phyloP scores from a whole-genome alignment of 1,284 basidiomycete species.

The Puccinia brachypodii region DNA sequence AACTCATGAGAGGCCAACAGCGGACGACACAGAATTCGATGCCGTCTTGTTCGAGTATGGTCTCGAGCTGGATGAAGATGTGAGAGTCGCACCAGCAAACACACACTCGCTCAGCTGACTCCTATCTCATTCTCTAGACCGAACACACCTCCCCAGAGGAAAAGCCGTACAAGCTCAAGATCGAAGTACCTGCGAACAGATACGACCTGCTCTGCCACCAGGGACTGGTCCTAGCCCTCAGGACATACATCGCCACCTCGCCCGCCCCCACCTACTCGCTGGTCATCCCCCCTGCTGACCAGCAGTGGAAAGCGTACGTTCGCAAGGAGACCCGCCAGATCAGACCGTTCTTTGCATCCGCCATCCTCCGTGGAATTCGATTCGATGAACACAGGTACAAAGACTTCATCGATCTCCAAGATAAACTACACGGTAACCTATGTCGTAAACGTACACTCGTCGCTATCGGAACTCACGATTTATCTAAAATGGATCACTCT shows the following conservation, averaged over 20 bases:
- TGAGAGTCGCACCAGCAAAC: not conserved
- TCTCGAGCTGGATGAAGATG: constrained; percentile 41
- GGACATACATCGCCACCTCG: constrained; percentile 76
- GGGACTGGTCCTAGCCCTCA: constrained; percentile 84
- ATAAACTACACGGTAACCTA: constrained; percentile 96
- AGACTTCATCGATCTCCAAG: constrained; percentile 89
- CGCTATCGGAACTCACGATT: constrained; percentile 95
- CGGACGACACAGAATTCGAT: constrained; percentile 17
- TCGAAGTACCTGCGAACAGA: constrained; percentile 97
- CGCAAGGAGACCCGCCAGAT: constrained; percentile 69
- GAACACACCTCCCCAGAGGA: constrained; percentile 49
- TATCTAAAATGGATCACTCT: constrained; percentile 81
- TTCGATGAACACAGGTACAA: constrained; percentile 88
- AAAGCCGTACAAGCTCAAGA: constrained; percentile 81
- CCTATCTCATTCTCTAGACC: not conserved
- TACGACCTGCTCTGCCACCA: constrained; percentile 98
- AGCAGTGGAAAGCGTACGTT: constrained; percentile 49
- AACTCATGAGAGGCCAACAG: not conserved
- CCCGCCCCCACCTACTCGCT: constrained; percentile 72
- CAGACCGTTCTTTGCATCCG: constrained; percentile 86
- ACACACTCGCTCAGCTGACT: not conserved
- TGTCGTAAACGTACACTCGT: constrained; percentile 87
- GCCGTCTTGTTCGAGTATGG: constrained; percentile 36
- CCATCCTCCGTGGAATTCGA: constrained; percentile 80
- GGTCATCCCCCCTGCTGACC: constrained; percentile 67